phyloP scores from a whole-genome alignment of 1,284 basidiomycete genomes.

The Apiotrichum veenhuisii region DNA sequence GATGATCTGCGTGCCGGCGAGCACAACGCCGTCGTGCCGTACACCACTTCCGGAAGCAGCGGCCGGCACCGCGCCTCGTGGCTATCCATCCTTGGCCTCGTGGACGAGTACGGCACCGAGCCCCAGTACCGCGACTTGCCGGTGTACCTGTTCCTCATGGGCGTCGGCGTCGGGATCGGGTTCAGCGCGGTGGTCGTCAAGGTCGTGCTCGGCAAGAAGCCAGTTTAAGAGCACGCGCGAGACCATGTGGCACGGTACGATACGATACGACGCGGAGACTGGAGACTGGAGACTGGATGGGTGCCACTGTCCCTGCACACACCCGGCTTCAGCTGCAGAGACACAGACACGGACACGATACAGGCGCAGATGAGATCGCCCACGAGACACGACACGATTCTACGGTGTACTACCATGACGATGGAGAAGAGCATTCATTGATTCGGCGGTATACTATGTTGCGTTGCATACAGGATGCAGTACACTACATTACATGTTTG shows the following conservation, averaged over 20 bases:
- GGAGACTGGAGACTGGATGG: too few species aligned
- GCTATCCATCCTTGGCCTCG: slow-evolving; percentile 7
- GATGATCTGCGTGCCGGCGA: not conserved
- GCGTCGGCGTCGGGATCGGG: slow-evolving; percentile 16
- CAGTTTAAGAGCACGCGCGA: not conserved
- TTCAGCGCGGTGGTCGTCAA: slow-evolving; percentile 13
- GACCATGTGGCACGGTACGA: not conserved
- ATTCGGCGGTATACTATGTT: too few species aligned
- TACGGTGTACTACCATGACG: too few species aligned
- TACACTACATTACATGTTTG: too few species aligned
- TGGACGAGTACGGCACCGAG: slow-evolving; percentile 7
- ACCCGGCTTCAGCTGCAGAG: too few species aligned
- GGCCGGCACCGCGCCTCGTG: slow-evolving; percentile 1
- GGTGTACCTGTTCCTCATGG: slow-evolving; percentile 15
- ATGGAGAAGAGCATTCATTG: too few species aligned
- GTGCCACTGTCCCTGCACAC: too few species aligned
- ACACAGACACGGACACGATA: too few species aligned
- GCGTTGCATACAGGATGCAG: too few species aligned
- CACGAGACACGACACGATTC: too few species aligned
- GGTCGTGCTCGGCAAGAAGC: not conserved
- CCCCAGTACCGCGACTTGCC: slow-evolving; percentile 13
- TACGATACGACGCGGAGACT: not conserved
- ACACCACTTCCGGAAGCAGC: not conserved
- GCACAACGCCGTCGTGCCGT: not conserved
- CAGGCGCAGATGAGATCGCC: too few species aligned